Percentiles rank a stretch among this genome's conserved stretches.
Evolutionary conservation across 1,139 yeast genomes (phyloP).

Genomic region (Ashbya aceris): DNA sequence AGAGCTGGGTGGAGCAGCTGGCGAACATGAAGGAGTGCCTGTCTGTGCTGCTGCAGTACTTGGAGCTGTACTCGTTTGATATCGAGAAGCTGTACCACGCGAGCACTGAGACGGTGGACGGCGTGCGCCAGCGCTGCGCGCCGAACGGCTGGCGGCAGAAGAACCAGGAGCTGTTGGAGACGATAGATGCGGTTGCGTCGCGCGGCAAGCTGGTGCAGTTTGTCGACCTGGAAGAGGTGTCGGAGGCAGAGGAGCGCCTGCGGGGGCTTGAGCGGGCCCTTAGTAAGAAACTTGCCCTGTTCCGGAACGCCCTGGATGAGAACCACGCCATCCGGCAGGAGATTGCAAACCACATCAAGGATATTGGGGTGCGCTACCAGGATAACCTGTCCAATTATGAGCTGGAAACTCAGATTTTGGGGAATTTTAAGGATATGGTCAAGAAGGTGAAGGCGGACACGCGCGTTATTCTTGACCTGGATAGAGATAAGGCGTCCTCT

Average conservation of each 20-base stretch:
- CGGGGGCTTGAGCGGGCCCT: slow-evolving; percentile 20
- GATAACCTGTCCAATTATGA: slow-evolving; percentile 13
- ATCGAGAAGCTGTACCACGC: slow-evolving; percentile 45
- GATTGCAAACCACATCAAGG: slow-evolving; percentile 14
- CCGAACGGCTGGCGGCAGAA: slow-evolving; percentile 41
- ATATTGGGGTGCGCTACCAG: slow-evolving; percentile 9
- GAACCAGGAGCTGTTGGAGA: slow-evolving; percentile 26
- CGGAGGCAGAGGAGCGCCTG: slow-evolving; percentile 25
- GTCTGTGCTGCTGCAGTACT: slow-evolving; percentile 50
- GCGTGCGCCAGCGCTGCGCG: slow-evolving; percentile 41
- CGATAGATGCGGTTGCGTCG: slow-evolving; percentile 29
- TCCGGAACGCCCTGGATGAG: slow-evolving; percentile 27
- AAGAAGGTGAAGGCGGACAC: slow-evolving; percentile 13
- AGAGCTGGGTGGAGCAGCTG: slow-evolving; percentile 24
- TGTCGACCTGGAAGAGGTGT: slow-evolving; percentile 24
- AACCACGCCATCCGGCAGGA: slow-evolving; percentile 24
- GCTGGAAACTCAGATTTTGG: slow-evolving; percentile 21
- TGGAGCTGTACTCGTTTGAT: slow-evolving; percentile 42
- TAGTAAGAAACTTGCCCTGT: slow-evolving; percentile 20
- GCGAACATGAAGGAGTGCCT: slow-evolving; percentile 41
- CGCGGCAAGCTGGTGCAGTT: slow-evolving; percentile 25
- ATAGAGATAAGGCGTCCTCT: slow-evolving; percentile 9
- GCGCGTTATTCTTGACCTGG: slow-evolving; percentile 15
- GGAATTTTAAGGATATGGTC: slow-evolving; percentile 19
- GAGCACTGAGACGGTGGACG: slow-evolving; percentile 39